Evolutionary conservation across 805 yeast species (phyloP), one percentile per base, ranked within the genome.

Genomic region (Candida maesae): DNA sequence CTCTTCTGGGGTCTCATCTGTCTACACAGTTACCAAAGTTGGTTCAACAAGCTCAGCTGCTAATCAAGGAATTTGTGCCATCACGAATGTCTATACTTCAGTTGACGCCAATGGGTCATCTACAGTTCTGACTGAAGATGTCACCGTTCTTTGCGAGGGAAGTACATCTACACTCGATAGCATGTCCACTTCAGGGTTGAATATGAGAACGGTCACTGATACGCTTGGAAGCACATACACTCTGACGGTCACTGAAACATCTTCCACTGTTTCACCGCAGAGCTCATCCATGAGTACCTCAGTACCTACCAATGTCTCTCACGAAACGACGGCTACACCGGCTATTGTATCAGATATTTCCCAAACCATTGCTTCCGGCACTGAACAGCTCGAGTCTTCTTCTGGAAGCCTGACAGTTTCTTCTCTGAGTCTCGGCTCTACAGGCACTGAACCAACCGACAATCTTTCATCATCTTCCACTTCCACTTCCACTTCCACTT

Each of bases 41-140:
- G 47, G 36, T 13, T 31, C 49, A 11, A 44, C 45, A 12, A 39
- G 43, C 30, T 41, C 51, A 5, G 43, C 43, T 18, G 35, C 38
- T 10, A 42, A 42, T 17, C 48, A 42, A 35, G 46, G 47, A 2
- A 44, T 33, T 39, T 47, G 51, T 41, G 48, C 42, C 16, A 37
- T 47, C 25, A 47, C 46, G 7, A 44, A 29, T 19, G 26, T 20
- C 17, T n/a, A 23, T 17, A 47, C 41, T 5, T 33, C 41, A n/a
- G 46, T 44, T 23, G 41, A 35, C 15, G 34, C 33, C 13, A 5
- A 20, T 16, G 46, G 48, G 3, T 24, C 38, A 4, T 28, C 45
- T 13, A 13, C 11, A 10, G 31, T 41, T 3, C 11, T 14, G 10
- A 39, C 48, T 21, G 46, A 39, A 3, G 30, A 35, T 3, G 39